Percentiles rank a stretch among this genome's conserved stretches.
phyloP scores from a whole-genome alignment of 2,329 filamentous ascomycete genomes.

The Colletotrichum sp. region DNA sequence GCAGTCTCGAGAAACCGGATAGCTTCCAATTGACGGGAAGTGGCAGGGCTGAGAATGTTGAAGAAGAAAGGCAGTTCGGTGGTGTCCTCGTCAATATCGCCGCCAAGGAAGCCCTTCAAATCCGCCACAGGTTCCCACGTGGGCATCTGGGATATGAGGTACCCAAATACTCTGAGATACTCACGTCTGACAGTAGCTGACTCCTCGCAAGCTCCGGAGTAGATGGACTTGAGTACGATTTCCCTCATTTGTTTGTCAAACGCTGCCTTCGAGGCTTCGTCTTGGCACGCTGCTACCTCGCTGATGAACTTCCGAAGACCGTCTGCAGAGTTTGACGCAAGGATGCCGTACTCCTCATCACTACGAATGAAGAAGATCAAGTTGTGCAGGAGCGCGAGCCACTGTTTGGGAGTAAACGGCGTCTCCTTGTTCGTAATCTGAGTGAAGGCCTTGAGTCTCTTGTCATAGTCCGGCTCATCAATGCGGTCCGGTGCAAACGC shows the following conservation, averaged over 20 bases:
- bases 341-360: slow-evolving; percentile 86
- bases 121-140: slow-evolving; percentile 75
- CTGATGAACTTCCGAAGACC: slow-evolving; percentile 80
- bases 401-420: slow-evolving; percentile 73
- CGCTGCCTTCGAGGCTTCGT: slow-evolving; percentile 44
- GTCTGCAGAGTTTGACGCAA: slow-evolving; percentile 81
- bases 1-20: slow-evolving; percentile 76
- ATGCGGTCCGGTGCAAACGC: slow-evolving; percentile 74
- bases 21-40: slow-evolving; percentile 83
- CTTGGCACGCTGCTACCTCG: slow-evolving; percentile 52
- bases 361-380: slow-evolving; percentile 86
- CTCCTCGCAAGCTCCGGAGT: slow-evolving; percentile 74
- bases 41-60: slow-evolving; percentile 89
- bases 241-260: slow-evolving; percentile 65
- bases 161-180: slow-evolving; percentile 79
- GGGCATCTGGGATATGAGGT: slow-evolving; percentile 74
- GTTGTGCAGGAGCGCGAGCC: slow-evolving; percentile 88
- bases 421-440: slow-evolving; percentile 68
- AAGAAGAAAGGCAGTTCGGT: slow-evolving; percentile 80
- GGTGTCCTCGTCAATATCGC: slow-evolving; percentile 66
- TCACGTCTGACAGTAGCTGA: slow-evolving; percentile 88
- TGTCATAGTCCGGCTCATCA: slow-evolving; percentile 88
- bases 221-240: slow-evolving; percentile 77
- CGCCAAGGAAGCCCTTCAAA: slow-evolving; percentile 69
- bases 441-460: slow-evolving; percentile 78